Evolutionary conservation across 768 basidiomycete species (phyloP), one percentile per base, ranked within the genome.

Genomic region (Suillus spraguei): DNA sequence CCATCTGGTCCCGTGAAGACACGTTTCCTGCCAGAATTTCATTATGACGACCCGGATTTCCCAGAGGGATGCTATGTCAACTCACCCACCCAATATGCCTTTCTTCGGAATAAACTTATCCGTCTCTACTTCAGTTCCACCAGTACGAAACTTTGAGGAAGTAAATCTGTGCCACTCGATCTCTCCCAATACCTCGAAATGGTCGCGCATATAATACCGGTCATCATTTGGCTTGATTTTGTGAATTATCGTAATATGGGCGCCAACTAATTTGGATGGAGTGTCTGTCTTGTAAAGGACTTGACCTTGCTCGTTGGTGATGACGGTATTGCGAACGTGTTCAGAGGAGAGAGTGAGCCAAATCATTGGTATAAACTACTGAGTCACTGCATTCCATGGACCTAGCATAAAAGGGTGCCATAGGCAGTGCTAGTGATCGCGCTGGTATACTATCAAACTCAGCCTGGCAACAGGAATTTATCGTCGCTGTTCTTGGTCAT

Each of bases 161-260:
- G 69, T 66, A 10, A 79, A 38, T 2, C 66, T 1, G 24, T 68
- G 73, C 73, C 77, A 79, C 11, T 79, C 71, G 0, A 81, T 78
- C 59, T 72, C 64, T 11, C 72, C 80, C 4, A 80, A 66, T 3
- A 58, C 61, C 0, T 68, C 72, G 59, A 77, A 76, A 1, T 71
- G 70, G 62, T 76, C 75, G 11, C 33, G 68, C 69, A 73, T 70
- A 47, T 73, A 71, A 59, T 39, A 42, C 0, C 61, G 67, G 33
- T 70, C 67, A 1, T 67, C 59, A 60, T 69, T 76, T 3, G 72
- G 64, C 33, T 42, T 66, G 63, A 74, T 64, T 52, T 70, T 76
- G 60, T 68, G 41, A 49, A 76, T 42, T 28, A 65, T 76, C 14
- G 74, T 74, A 52, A 59, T 67, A 5, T 68, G 63, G 63, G 53